Evolutionary conservation across 352 stramenopile species (phyloP), one percentile per base, ranked within the genome.

Genomic region (Phytophthora syringae): DNA sequence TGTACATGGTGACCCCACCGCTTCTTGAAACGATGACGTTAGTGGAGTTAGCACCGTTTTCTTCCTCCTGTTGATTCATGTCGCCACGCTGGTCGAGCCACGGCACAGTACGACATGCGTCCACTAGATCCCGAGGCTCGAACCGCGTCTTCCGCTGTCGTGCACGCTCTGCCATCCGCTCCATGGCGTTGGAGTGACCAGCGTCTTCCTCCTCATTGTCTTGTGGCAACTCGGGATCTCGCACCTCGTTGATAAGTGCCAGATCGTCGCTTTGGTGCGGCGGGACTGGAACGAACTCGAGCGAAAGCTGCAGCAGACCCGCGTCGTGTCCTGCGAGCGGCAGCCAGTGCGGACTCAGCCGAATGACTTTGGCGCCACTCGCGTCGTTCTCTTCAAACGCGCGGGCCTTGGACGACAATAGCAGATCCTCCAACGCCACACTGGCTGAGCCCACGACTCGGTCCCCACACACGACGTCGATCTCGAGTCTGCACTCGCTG

Each of bases 381-480:
- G 49, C 60, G 16, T 70, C 51, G 42, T 76, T 34, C 44, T 69
- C 52, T 18, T 72, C 62, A 40, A 64, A 67, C 10, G 50, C 25
- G 48, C 34, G 42, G 12, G 43, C 44, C 24, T 70, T 72, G 20
- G 68, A 72, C 5, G 63, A 72, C 21, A 73, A 45, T 25, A 80
- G 57, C 6, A 80, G 52, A 27, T 74, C 72, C 16, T 70, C 64
- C 7, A 86, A 24, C 3, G 58, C 55, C 47, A 90, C 65, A 40
- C 54, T 76, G 5, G 76, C 67, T 21, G 64, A 67, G 6, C 67
- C 70, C 5, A 90, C 77, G 13, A 84, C 56, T 2, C 77, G 55
- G n/a, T 83, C 74, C 1, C 76, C 81, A 34, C 81, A 90, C 13
- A 88, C 51, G 13, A 90, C 58, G 28, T 90, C 79, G 16, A 90